phyloP scores from a whole-genome alignment of 768 basidiomycete species.

The Pleurotus citrinopileatus region DNA sequence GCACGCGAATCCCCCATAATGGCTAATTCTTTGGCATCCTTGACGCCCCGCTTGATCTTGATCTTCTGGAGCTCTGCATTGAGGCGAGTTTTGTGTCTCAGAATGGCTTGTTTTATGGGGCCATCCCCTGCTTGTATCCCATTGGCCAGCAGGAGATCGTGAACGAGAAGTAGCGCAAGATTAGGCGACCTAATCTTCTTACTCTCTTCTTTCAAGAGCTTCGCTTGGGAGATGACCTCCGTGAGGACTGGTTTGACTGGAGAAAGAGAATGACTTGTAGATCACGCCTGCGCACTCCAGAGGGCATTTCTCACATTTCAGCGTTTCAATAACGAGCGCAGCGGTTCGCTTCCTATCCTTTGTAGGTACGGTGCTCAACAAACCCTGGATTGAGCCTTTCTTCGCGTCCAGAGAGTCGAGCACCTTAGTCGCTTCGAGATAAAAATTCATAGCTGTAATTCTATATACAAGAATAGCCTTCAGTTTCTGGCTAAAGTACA shows the following conservation, averaged over 20 bases:
- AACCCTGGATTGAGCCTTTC: conserved; percentile 89
- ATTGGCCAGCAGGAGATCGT: conserved; percentile 74
- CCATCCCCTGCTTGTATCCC: conserved; percentile 93
- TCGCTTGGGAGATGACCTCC: conserved; percentile 65
- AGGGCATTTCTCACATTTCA: conserved; percentile 74
- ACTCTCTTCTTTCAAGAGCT: conserved; percentile 72
- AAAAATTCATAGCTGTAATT: conserved; percentile 80
- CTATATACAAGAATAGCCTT: conserved; percentile 28
- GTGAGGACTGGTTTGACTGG: conserved; percentile 76
- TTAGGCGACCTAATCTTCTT: conserved; percentile 72
- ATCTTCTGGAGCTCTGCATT: conserved; percentile 82
- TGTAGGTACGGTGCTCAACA: conserved; percentile 70
- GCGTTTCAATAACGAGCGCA: conserved; percentile 88
- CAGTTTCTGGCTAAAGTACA: conserved; percentile 15
- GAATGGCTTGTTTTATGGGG: conserved; percentile 81
- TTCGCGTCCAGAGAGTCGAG: conserved; percentile 86
- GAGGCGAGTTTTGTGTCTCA: conserved; percentile 88
- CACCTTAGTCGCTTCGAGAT: conserved; percentile 83
- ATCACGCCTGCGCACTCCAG: no score
- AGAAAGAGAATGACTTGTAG: neutral
- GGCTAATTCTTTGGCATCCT: conserved; percentile 62
- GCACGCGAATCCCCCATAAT: conserved; percentile 53
- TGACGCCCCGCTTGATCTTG: conserved; percentile 74
- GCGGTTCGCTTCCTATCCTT: conserved; percentile 75
- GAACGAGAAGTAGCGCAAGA: conserved; percentile 83